Evolutionary conservation across 305 asterid genomes (phyloP), one percentile per base, ranked within the genome.

Genomic region (Ajuga reptans): DNA sequence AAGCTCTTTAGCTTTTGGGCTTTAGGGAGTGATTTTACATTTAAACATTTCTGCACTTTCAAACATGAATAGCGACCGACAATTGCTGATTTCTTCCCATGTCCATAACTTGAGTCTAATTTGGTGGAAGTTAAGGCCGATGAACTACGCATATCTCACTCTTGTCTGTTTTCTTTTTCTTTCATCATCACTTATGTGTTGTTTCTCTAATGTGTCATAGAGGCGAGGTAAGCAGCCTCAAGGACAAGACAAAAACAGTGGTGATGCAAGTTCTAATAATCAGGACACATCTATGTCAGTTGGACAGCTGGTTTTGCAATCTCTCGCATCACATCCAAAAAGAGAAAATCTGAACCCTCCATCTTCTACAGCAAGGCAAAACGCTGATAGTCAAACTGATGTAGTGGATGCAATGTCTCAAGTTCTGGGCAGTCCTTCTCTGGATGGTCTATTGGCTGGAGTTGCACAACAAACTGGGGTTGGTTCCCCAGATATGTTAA

Each of bases 381-480:
- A 72, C 62, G 55, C 71, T 5, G 77, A 65, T 56, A 78, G 64
- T 45, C 86, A 76, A 67, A 54, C 58, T 37, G 96, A 85, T 59
- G 61, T 76, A 18, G 79, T 82, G 9, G 78, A 81, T 72, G 86
- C 96, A 45, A 82, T 92, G 89, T 83, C 95, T 46, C 84, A 87
- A 61, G 77, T 86, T 66, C 88, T 92, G 64, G 80, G 69, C 41
- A 88, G 79, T 77, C 95, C 98, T 53, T 86, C 97, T 41, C 73
- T 92, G 57, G 84, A 82, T 50, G 92, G 90, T 71, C 49, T 92
- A 33, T 77, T 92, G 76, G 62, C 91, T 11, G 96, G 97, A 67
- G 93, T 88, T 61, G 85, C 98, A 17, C 92, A 87, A 74, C 97
- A 92, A 81, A 81, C 88, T 55, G 98, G 97, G 64, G 78, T 82